phyloP scores from a whole-genome alignment of 805 yeast species.

The Dipodascopsis uninucleata region DNA sequence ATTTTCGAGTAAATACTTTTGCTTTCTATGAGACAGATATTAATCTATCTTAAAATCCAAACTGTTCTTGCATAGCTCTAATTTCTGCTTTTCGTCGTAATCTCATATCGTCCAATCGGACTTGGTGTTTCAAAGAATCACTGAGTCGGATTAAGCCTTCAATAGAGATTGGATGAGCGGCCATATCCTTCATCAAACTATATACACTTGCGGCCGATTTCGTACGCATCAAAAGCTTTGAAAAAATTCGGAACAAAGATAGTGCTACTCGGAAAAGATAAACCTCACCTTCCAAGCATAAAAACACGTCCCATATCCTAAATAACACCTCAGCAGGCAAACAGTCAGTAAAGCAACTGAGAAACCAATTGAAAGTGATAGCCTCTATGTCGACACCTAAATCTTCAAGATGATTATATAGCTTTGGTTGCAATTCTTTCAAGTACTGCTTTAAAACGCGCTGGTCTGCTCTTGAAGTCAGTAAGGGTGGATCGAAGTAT shows the following conservation, averaged over 20 bases:
- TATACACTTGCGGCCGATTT: conserved; percentile 35
- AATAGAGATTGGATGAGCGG: conserved; percentile 31
- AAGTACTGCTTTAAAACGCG: conserved; percentile 39
- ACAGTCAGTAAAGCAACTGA: conserved; percentile 51
- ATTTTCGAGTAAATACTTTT: not conserved
- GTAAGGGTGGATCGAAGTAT: conserved; percentile 40
- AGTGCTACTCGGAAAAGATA: conserved; percentile 38
- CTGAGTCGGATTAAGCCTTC: conserved; percentile 32
- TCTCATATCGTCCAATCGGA: conserved; percentile 29
- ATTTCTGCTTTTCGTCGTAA: conserved; percentile 26
- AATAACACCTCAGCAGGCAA: conserved; percentile 51
- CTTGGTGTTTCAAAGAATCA: conserved; percentile 27
- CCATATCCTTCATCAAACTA: conserved; percentile 34
- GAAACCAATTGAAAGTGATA: conserved; percentile 55
- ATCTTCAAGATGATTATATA: conserved; percentile 38
- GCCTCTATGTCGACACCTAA: conserved; percentile 47
- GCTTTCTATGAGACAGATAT: not conserved
- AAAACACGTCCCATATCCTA: conserved; percentile 48
- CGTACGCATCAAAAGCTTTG: conserved; percentile 29
- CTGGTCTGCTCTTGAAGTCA: conserved; percentile 43
- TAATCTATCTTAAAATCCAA: conserved; percentile 33
- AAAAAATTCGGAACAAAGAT: conserved; percentile 33
- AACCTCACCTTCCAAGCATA: conserved; percentile 43
- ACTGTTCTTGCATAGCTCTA: conserved; percentile 24
- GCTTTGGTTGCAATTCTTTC: conserved; percentile 40